Conservation (phyloP, 768 basidiomycete species). For the Boletus reticuloceps region DNA sequence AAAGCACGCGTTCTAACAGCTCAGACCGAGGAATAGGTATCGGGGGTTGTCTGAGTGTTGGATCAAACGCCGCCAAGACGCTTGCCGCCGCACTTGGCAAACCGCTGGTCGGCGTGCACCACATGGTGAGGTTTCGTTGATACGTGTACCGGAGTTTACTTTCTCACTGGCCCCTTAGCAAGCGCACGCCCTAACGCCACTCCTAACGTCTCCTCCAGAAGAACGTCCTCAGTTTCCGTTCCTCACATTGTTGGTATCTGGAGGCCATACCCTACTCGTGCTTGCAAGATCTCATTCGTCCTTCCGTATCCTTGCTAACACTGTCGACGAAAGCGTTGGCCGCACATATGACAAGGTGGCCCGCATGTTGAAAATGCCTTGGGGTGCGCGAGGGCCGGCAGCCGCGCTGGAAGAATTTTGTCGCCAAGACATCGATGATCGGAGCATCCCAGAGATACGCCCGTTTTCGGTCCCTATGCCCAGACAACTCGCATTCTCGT, state of each 20-base stretch:
- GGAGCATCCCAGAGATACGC: slow-evolving; percentile 30
- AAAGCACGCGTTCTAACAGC: not conserved
- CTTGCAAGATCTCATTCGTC: slow-evolving; percentile 57
- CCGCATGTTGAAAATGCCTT: slow-evolving; percentile 62
- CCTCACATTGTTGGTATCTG: slow-evolving; percentile 83
- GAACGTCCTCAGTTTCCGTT: slow-evolving; percentile 72
- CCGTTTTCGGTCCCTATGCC: slow-evolving; percentile 49
- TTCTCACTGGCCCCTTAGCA: slow-evolving; percentile 49
- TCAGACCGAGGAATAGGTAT: slow-evolving; percentile 49
- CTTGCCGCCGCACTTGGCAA: slow-evolving; percentile 76
- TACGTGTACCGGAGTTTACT: not conserved
- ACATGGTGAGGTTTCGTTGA: slow-evolving; percentile 65
- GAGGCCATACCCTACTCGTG: slow-evolving; percentile 91
- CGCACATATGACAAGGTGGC: slow-evolving; percentile 83
- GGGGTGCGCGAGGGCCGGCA: slow-evolving; percentile 65
- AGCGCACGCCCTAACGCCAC: slow-evolving; percentile 85
- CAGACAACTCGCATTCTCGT: slow-evolving; percentile 70
- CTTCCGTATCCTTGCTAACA: slow-evolving; percentile 73
- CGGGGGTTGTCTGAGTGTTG: slow-evolving; percentile 75
- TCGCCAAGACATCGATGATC: slow-evolving; percentile 26
- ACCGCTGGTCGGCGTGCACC: slow-evolving; percentile 88
- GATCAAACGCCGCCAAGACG: slow-evolving; percentile 79
- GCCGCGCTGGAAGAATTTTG: slow-evolving; percentile 80
- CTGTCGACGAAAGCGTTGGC: slow-evolving; percentile 73
- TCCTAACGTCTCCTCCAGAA: slow-evolving; percentile 54